Percentiles rank a stretch among this genome's conserved stretches.
Conservation (phyloP, 2,329 filamentous ascomycete species). For the Neobulgaria alba region DNA sequence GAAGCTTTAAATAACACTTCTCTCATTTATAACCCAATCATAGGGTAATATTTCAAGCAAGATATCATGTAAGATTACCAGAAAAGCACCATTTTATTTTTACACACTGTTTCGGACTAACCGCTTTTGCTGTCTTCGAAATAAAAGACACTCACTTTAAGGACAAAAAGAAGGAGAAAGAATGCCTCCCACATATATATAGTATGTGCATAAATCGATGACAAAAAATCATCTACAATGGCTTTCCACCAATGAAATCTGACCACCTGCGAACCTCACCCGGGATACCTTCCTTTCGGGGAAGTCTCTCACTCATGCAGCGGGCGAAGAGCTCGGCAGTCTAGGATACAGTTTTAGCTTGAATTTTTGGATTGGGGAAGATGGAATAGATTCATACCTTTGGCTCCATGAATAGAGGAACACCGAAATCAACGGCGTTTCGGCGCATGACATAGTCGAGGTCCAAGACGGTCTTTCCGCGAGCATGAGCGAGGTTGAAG, state of each 20-base stretch:
- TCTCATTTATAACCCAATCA: too few species aligned
- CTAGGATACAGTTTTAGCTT: conserved; percentile 39
- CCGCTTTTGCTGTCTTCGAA: too few species aligned
- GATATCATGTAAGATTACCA: too few species aligned
- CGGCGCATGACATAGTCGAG: conserved; percentile 98
- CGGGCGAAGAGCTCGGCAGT: conserved; percentile 92
- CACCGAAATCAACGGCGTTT: conserved; percentile 96
- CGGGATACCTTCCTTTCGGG: conserved; percentile 79
- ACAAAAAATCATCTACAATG: too few species aligned
- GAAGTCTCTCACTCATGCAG: conserved; percentile 96
- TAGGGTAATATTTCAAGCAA: too few species aligned
- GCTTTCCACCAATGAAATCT: conserved; percentile 85
- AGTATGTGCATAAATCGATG: too few species aligned
- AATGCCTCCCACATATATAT: too few species aligned
- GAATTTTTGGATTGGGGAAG: not conserved
- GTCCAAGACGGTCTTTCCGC: conserved; percentile 77
- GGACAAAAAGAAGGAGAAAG: too few species aligned
- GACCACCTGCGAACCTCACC: conserved; percentile 90
- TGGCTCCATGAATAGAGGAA: conserved; percentile 96
- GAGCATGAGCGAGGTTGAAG: conserved; percentile 83
- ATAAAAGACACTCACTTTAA: too few species aligned
- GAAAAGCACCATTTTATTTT: too few species aligned
- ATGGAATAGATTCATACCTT: conserved; percentile 53
- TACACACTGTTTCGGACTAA: too few species aligned
- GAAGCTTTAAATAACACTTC: too few species aligned